phyloP scores from a whole-genome alignment of 2,329 filamentous ascomycete genomes.

The Endothia cerciana region DNA sequence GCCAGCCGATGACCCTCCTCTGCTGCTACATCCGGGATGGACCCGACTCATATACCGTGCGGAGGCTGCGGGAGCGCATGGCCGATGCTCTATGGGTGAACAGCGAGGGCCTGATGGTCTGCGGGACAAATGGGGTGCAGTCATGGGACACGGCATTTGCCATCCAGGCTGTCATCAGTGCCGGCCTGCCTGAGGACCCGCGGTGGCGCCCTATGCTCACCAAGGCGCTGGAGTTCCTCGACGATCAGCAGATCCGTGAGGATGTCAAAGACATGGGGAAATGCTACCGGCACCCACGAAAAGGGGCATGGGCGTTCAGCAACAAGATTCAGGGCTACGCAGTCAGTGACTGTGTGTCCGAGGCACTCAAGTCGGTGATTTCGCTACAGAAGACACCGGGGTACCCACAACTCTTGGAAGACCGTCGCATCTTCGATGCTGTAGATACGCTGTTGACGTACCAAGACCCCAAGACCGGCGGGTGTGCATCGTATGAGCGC shows the following conservation, averaged over 20 bases:
- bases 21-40: constrained; percentile 85
- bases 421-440: constrained; percentile 81
- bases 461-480: constrained; percentile 79
- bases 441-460: constrained; percentile 90
- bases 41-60: constrained; percentile 70
- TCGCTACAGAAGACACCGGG: constrained; percentile 76
- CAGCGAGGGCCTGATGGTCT: constrained; percentile 87
- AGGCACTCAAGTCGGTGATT: constrained; percentile 85
- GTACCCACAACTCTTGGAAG: constrained; percentile 74
- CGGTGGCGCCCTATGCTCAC: constrained; percentile 82
- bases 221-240: constrained; percentile 82
- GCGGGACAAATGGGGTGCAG: constrained; percentile 98
- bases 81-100: constrained; percentile 93
- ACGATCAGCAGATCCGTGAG: constrained; percentile 87
- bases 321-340: constrained; percentile 91
- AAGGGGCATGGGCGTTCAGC: constrained; percentile 96
- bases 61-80: constrained; percentile 77
- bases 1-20: constrained; percentile 86
- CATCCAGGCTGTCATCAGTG: constrained; percentile 80
- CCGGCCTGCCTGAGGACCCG: constrained; percentile 75
- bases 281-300: constrained; percentile 88
- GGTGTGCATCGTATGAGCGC: constrained; percentile 87
- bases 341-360: constrained; percentile 92
- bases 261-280: constrained; percentile 76
- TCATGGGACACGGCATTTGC: constrained; percentile 94